Base-by-base conservation (phyloP, 768 basidiomycete genomes). In the Tubosaeta sp. region DNA sequence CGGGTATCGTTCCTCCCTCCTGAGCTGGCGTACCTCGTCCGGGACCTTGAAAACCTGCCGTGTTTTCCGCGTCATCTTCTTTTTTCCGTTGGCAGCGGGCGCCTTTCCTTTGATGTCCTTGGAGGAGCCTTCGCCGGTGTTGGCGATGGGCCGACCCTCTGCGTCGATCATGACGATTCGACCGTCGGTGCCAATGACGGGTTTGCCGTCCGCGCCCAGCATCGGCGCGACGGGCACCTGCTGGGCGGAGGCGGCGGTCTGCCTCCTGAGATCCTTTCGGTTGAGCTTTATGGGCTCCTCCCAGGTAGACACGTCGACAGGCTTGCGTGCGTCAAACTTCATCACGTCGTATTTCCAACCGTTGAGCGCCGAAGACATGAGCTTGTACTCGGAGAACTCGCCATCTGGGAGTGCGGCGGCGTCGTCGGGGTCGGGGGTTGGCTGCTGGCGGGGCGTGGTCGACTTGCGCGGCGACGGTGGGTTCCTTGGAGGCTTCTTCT, bases 331-430 rank as follows among this genome's bases (percentile, higher is more conserved):
- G 67, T 89, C 84, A 66, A 95, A 91, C 69, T 91, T 91, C 87
- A 94, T 91, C 53, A 94, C 82, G 71, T 93, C 88, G 77, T 91
- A 90, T 65, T 88, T 90, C 89, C 90, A 92, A 26, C 86, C 88
- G 65, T 88, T 88, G 64, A 86, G 80, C 14, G 83, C 80, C 27
- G 86, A 86, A 7, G 88, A 88, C 68, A 90, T 79, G 62, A 93
- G 80, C 63, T 79, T 80, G 73, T 82, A 93, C 66, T 92, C 90
- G 56, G 81, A 78, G 71, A 73, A 91, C 0, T 82, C 76, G 56
- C 82, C 82, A 37, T 85, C 82, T 34, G 86, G 87, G 38, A 85
- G 78, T 53, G 78, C 73, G 45, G 80, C 63, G 8, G 68, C 65
- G 52, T 77, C 81, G 29, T 83, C 84, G 44, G 73, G 69, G 19